Base-by-base conservation (phyloP, 306 rosid species). In the Comarum palustre region DNA sequence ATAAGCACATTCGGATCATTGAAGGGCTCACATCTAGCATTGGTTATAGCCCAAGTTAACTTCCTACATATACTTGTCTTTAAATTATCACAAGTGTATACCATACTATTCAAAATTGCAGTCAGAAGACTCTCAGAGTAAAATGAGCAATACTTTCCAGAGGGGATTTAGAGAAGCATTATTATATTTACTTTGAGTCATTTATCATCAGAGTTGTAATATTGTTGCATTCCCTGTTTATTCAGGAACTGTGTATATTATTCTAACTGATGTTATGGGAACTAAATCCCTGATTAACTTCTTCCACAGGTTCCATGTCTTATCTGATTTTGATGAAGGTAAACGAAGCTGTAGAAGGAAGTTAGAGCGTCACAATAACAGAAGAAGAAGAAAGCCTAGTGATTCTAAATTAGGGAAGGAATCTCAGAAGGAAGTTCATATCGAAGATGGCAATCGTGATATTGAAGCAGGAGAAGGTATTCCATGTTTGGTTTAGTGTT, bases 311-410 rank as follows among this genome's bases (percentile, higher is more conserved):
- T 95, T 95, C 83, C 99, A 95, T 58, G 45, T 87, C 54, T 77
- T 91, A 55, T 25, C 89, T 66, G 97, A 95, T 84, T 95, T 95
- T 79, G 99, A 95, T 38, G 97, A 95, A 83, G 99, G 97, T 13
- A 95, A 91, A 67, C 92, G 99, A 11, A 91, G 99, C 61, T 95
- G 99, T 73, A 86, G 99, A 76, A 87, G 96, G 68, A 95, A 95
- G 81, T 73, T 95, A 70, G 99, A 91, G 86, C 90, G 93, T 31
- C 99, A 95, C 79, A 95, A 95, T 83, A 91, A 84, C 54, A 78
- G 97, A 67, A 84, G 97, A 77, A 77, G 97, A 17, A 90, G 99
- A 80, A 95, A 91, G 74, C 83, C 90, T 14, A 59, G 51, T 10
- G 91, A 81, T 73, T 74, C 90, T 17, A 68, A 50, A 68, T 68